Percentiles rank a stretch among this genome's conserved stretches.
Evolutionary conservation across 495 filamentous ascomycete genomes (phyloP).

Genomic region (Trichocladium uniseriatum): DNA sequence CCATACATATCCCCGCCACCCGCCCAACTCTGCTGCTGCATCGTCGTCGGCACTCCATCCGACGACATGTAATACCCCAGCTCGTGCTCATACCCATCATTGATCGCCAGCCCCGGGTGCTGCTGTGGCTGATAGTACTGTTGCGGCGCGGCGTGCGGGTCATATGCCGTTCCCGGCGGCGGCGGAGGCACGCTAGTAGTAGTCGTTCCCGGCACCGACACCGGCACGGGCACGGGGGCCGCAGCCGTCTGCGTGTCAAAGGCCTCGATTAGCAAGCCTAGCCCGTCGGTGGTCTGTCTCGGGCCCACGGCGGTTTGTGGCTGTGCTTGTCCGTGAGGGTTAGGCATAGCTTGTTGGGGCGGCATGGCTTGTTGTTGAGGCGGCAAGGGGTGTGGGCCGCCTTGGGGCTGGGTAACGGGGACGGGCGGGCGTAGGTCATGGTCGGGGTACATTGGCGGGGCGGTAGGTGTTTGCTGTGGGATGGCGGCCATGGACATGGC

Average conservation of each 20-base stretch:
- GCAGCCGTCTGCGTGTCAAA: constrained; percentile 18
- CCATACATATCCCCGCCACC: constrained; percentile 16
- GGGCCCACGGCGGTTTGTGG: neutral
- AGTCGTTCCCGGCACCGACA: neutral
- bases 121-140: constrained; percentile 15
- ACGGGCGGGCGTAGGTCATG: constrained; percentile 14
- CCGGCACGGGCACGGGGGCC: neutral
- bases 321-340: neutral
- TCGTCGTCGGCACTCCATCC: constrained; percentile 11
- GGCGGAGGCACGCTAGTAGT: neutral
- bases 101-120: constrained; percentile 11
- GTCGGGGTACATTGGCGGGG: constrained; percentile 15
- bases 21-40: constrained; percentile 18
- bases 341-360: neutral
- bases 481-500: constrained; percentile 3
- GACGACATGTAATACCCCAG: constrained; percentile 25
- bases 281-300: constrained; percentile 18
- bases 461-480: neutral
- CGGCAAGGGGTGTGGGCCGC: neutral
- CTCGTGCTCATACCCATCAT: constrained; percentile 28
- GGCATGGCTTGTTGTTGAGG: neutral
- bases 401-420: constrained; percentile 2
- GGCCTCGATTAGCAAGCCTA: constrained; percentile 24
- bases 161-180: constrained; percentile 8
- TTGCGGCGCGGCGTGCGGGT: constrained; percentile 14